Conservation (phyloP, 225 moss, liverwort and hornwort genomes). For the Takakia lepidozioides region DNA sequence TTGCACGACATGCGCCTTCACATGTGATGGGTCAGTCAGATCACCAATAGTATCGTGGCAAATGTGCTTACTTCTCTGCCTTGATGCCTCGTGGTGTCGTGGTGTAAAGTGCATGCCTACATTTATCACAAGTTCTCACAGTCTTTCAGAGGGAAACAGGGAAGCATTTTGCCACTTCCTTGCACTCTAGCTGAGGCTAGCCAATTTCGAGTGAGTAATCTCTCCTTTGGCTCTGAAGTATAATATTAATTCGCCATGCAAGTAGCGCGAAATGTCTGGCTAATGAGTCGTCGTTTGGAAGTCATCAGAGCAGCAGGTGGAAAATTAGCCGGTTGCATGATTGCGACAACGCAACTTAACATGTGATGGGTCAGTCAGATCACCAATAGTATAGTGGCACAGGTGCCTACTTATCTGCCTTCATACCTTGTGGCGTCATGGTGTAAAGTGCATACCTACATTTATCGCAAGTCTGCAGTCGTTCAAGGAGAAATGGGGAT, state of each 20-base stretch:
- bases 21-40: conserved; percentile 1
- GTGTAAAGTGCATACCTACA: no score
- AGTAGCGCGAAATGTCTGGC: no score
- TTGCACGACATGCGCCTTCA: no score
- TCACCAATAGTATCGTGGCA: not conserved
- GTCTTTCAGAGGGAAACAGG: no score
- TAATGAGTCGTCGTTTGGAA: no score
- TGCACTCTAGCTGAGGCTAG: no score
- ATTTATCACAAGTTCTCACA: no score
- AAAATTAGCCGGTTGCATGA: not conserved
- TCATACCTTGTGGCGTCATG: no score
- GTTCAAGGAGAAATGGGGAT: not conserved
- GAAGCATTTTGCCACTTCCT: no score
- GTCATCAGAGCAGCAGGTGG: not conserved
- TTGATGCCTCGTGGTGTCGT: not conserved
- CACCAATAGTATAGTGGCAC: not conserved
- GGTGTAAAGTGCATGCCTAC: not conserved
- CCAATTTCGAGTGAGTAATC: no score
- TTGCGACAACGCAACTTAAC: not conserved
- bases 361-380: conserved; percentile 1
- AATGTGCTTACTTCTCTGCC: not conserved
- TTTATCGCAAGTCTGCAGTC: not conserved
- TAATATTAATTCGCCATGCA: no score
- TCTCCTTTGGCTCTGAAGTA: no score
- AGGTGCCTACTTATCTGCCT: not conserved